These are phyloP conservation scores for Fragaria iinumae DNA, from an alignment of 306 rosid genomes.

Conservation along the genomic window DNA sequence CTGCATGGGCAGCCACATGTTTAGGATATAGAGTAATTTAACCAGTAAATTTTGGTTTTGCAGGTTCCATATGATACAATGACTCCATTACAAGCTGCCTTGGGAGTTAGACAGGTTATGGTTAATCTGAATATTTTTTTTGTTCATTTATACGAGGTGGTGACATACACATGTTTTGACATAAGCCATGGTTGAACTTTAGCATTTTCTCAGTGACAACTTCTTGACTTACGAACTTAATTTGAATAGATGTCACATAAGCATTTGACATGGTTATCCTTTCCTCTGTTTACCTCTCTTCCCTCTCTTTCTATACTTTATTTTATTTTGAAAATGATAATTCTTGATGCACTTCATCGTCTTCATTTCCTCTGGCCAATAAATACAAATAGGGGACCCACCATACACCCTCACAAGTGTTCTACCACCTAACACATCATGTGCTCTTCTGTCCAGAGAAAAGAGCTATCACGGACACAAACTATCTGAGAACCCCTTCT, in stretches of 20 bases:
- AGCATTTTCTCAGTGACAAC: not conserved
- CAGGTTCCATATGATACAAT: constrained; percentile 95
- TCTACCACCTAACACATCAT: not conserved
- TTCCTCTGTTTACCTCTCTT: not conserved
- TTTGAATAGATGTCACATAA: not conserved
- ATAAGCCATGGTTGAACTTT: not conserved
- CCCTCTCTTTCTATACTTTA: not conserved
- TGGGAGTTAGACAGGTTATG: constrained; percentile 97
- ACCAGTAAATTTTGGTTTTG: constrained; percentile 28
- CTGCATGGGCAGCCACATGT: not conserved
- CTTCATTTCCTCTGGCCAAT: not conserved
- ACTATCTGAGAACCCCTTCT: not conserved
- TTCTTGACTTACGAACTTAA: not conserved
- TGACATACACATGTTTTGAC: not conserved
- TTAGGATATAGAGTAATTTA: not conserved
- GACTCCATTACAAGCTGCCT: constrained; percentile 99
- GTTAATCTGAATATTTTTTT: constrained; percentile 3
- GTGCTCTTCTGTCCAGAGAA: not conserved
- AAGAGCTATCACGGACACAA: not conserved
- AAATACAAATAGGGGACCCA: not conserved
- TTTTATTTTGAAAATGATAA: not conserved
- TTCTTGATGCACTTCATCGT: not conserved
- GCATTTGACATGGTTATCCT: not conserved
- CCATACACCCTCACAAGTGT: not conserved
- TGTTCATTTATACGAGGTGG: not conserved